Base-by-base conservation (phyloP, 1,139 yeast species). In the Saccharomyces hybrid region DNA sequence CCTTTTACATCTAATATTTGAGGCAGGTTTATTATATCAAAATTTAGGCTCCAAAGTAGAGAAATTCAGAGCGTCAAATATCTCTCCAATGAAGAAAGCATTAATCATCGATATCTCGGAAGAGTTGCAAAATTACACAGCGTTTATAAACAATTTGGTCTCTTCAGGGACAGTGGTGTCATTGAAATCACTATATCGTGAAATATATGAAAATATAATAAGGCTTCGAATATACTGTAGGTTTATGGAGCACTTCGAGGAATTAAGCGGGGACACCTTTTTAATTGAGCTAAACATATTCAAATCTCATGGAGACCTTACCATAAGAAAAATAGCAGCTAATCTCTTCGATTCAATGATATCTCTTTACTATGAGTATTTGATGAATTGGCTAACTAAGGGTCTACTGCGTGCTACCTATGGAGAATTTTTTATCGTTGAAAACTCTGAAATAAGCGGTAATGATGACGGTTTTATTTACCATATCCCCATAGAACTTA, bases 1-100 rank as follows among this genome's bases (percentile, higher is more conserved):
- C 0, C 62, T 84, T 27, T 68, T 88, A 38, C 81, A 79, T 55
- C 72, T 76, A 51, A 71, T 88, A 1, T 73, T 86, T 49, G 97
- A 91, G 67, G 84, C 89, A 1, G 95, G 90, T 0, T 70, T 91
- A 48, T 72, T 89, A 6, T 88, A 81, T 70, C 78, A 77, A 55
- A 71, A 73, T 54, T 68, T 88, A 46, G 68, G 69, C 11, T 54
- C 58, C 1, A 68, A 68, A 32, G 64, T 76, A n/a, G 77, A 73
- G 38, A 31, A 58, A 19, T 58, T 70, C 54, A 68, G 67, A 58
- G 60, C 60, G 52, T 57, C 63, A 48, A 54, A 62, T 60, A 59
- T 67, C 4, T 79, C 87, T 1, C 83, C 89, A 8, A 78, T 86
- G 4, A 80, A 80, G 58, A 83, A 82, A 49, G 86, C 96, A 2